Conservation (phyloP, 139 green algal genomes). For the Tetradesmus obliquus region DNA sequence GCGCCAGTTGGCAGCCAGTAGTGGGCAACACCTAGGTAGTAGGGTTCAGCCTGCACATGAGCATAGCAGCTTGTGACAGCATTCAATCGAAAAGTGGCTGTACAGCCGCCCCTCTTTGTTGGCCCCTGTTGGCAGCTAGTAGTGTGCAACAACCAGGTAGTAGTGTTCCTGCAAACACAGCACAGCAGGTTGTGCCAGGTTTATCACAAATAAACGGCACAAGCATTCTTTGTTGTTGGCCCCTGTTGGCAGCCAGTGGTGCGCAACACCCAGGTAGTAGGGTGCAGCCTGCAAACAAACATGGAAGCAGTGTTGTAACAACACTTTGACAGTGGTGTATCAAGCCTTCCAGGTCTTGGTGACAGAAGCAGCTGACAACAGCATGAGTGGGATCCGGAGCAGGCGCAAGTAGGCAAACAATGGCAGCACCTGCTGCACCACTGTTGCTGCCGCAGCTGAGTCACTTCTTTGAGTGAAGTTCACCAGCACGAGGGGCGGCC, state of each 20-base stretch:
- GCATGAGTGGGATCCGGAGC: too few species aligned
- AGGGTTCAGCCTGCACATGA: neutral
- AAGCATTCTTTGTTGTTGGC: neutral
- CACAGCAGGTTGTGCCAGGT: neutral
- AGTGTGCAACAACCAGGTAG: slow-evolving; percentile 41
- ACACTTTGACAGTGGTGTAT: too few species aligned
- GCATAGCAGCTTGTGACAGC: neutral
- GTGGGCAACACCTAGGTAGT: slow-evolving; percentile 39
- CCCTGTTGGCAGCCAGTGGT: neutral
- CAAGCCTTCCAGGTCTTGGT: too few species aligned
- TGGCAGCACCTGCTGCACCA: neutral
- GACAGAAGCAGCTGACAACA: too few species aligned
- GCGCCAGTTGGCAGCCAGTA: slow-evolving; percentile 17
- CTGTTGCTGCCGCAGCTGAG: slow-evolving; percentile 12
- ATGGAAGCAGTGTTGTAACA: neutral
- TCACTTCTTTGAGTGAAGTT: too few species aligned
- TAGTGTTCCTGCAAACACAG: neutral
- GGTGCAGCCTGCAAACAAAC: too few species aligned
- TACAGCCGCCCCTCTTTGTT: slow-evolving; percentile 25
- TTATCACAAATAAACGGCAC: neutral
- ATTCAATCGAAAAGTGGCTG: slow-evolving; percentile 25
- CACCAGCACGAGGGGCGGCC: too few species aligned
- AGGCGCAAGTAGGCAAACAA: too few species aligned
- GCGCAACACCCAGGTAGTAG: neutral
- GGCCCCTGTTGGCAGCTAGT: neutral